Evolutionary conservation across 805 yeast species (phyloP), one percentile per base, ranked within the genome.

Genomic region (Myxozyma geophila): DNA sequence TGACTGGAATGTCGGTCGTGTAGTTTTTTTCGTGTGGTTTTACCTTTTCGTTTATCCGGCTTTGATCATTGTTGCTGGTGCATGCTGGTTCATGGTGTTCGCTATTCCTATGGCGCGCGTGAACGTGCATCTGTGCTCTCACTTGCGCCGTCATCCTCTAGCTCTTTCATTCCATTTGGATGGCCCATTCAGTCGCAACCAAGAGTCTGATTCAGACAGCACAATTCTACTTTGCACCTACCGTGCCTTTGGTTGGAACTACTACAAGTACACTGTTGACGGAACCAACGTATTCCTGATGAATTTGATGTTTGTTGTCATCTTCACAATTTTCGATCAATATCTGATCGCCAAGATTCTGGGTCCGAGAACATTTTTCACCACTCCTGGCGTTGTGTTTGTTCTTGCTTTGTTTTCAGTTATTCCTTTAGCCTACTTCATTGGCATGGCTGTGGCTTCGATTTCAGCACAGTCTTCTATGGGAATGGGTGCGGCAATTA

Each of bases 361-460:
- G 46, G 78, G 77, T 6, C 62, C 76, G 35, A 76, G 79, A 13
- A 58, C 75, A 1, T 75, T 84, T 71, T 70, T 85, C 59, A 86
- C 93, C 1, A 79, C 86, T 71, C 84, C 92, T 19, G 80, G 86
- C 0, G 76, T 86, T 23, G 82, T 91, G 50, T 95, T 95, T 72
- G 79, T 85, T 51, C 77, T 91, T 17, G 89, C 97, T 74, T 77
- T 95, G 62, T 80, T 89, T 54, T 89, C 97, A 1, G 90, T 95
- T 63, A 84, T 95, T 43, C 99, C 99, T 7, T 80, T 95, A 69
- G 98, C 99, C 0, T 93, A 95, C 74, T 95, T 92, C 77, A 92
- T 95, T 70, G 99, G 99, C 2, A 98, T 93, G 76, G 98, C 98
- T 6, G 99, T 95, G n/a, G 99, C 99, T 0, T 92, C 98, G 1